Evolutionary conservation across 805 yeast genomes (phyloP), one percentile per base, ranked within the genome.

Genomic region (Nakazawaea sp.): DNA sequence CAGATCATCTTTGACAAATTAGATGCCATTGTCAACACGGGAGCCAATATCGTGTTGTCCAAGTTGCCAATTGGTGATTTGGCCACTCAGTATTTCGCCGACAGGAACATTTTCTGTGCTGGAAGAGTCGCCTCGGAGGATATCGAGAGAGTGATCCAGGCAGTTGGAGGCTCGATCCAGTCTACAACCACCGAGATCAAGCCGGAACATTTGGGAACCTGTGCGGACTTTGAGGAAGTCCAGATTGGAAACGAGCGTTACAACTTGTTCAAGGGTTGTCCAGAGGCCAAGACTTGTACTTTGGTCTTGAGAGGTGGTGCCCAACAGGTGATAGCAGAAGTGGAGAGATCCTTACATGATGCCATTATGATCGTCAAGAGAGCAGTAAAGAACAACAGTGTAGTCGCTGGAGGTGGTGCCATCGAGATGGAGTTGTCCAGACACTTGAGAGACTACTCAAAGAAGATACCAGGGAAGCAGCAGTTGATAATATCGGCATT

Each of bases 391-490:
- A 89, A 89, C 56, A 82, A 79, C 53, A 66, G 75, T 20, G 78
- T 92, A 47, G 98, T 92, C 41, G 97, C 96, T 11, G 99, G 99
- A 44, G 99, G 99, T 46, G 99, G 99, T 45, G 99, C 99, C 25
- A 82, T 88, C 45, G 98, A 92, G 62, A 92, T 92, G 98, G 97
- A 92, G 56, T 55, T 92, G 28, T 88, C 97, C 27, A 86, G 78
- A 57, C 77, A 83, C 57, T 70, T 92, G 49, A 76, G 98, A 53
- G 96, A 87, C 50, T 75, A 80, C 53, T 79, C 97, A 18, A 80
- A 81, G 53, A 74, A 86, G 15, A 84, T 92, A 50, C 87, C 96
- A 17, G 98, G 98, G 28, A 90, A 92, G 61, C 96, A 90, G 62
- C 99, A 92, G 65, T 67, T 92, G 44, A 80, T 92, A 42, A 82